phyloP scores from a whole-genome alignment of 2,329 filamentous ascomycete genomes.

The Epichloe coenophiala region DNA sequence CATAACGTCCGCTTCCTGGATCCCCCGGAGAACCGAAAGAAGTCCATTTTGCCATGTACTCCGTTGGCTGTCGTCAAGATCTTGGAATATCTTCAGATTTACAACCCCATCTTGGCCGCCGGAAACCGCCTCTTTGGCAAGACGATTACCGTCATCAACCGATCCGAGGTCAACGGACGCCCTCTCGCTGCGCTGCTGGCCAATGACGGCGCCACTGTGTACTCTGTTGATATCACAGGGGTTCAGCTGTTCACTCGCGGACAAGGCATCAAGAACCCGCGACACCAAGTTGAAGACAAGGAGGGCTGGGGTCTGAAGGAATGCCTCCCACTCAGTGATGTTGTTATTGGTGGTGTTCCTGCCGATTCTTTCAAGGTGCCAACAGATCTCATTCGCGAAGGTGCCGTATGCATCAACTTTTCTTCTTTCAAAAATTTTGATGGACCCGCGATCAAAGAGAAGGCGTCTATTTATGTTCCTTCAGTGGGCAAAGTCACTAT shows the following conservation, averaged over 20 bases:
- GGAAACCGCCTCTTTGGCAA: constrained; percentile 89
- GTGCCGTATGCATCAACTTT: constrained; percentile 98
- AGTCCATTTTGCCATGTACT: constrained; percentile 90
- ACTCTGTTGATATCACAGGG: constrained; percentile 84
- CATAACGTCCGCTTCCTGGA: constrained; percentile 95
- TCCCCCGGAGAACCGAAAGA: constrained; percentile 62
- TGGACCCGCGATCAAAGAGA: constrained; percentile 74
- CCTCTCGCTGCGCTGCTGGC: constrained; percentile 85
- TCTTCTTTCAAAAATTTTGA: constrained; percentile 92
- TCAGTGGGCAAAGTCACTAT: constrained; percentile 98
- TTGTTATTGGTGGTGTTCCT: constrained; percentile 88
- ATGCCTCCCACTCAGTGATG: constrained; percentile 77
- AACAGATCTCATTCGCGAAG: constrained; percentile 67
- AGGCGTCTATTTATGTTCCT: constrained; percentile 91
- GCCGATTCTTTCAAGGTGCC: constrained; percentile 83
- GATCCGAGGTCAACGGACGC: constrained; percentile 87
- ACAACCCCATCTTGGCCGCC: constrained; percentile 86
- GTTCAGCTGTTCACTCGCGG: constrained; percentile 88
- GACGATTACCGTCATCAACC: constrained; percentile 92
- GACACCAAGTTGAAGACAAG: constrained; percentile 79
- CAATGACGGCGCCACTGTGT: constrained; percentile 91
- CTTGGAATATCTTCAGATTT: constrained; percentile 86
- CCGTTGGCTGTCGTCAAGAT: constrained; percentile 95
- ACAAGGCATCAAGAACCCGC: constrained; percentile 68
- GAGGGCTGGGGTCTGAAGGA: constrained; percentile 67